Conservation (phyloP, 352 stramenopile species). For the Phytophthora foliorum region DNA sequence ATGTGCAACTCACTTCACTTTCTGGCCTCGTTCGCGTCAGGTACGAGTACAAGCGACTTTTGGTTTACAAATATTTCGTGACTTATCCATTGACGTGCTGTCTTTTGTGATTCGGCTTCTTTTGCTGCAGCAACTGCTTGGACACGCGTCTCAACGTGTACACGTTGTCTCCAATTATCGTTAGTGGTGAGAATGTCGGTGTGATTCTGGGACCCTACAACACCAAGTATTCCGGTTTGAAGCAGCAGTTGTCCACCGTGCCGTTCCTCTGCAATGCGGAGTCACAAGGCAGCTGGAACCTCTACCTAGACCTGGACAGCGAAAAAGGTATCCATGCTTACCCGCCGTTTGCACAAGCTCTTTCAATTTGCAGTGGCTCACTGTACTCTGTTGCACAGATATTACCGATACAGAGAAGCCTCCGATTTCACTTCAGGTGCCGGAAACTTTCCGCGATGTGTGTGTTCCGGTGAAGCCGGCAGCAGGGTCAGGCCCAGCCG, state of each 20-base stretch:
- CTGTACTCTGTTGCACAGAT: slow-evolving; percentile 25
- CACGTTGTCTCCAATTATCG: slow-evolving; percentile 91
- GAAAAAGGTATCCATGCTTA: slow-evolving; percentile 56
- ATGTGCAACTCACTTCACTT: slow-evolving; percentile 90
- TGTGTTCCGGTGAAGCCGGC: slow-evolving; percentile 74
- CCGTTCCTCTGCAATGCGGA: slow-evolving; percentile 62
- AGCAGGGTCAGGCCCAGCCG: slow-evolving; percentile 38
- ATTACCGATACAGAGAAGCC: slow-evolving; percentile 60
- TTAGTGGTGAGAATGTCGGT: slow-evolving; percentile 96
- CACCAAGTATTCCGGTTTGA: slow-evolving; percentile 93
- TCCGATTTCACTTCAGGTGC: slow-evolving; percentile 66
- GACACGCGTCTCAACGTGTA: slow-evolving; percentile 94
- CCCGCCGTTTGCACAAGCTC: neutral
- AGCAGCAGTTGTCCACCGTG: slow-evolving; percentile 68
- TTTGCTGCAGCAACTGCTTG: slow-evolving; percentile 90
- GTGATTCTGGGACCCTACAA: slow-evolving; percentile 97
- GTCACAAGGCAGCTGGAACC: slow-evolving; percentile 65
- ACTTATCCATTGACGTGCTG: neutral
- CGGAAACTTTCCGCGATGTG: slow-evolving; percentile 70
- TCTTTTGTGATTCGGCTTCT: slow-evolving; percentile 1
- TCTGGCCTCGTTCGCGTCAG: slow-evolving; percentile 90
- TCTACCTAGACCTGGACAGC: slow-evolving; percentile 75
- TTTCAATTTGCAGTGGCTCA: slow-evolving; percentile 3
- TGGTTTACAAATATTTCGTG: neutral
- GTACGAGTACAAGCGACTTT: slow-evolving; percentile 33